These are phyloP conservation scores for Alternaria novae-zelandiae DNA, from an alignment of 2,329 filamentous ascomycete genomes.

Conservation along the genomic window DNA sequence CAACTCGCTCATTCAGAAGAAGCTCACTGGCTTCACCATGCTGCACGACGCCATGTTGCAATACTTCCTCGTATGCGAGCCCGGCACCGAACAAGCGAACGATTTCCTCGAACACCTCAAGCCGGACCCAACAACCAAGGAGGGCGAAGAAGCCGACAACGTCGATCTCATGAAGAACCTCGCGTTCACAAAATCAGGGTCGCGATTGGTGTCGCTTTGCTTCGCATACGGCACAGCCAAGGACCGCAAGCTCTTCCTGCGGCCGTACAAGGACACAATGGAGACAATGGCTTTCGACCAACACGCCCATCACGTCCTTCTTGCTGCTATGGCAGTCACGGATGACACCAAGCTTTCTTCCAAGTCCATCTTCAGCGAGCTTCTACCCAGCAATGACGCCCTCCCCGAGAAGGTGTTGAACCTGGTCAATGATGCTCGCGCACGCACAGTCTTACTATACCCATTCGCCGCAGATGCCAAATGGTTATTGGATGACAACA, in stretches of 20 bases:
- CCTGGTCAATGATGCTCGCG: constrained; percentile 69
- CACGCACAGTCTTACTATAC: constrained; percentile 75
- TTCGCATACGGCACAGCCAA: constrained; percentile 88
- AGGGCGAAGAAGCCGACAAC: constrained; percentile 58
- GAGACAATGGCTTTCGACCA: constrained; percentile 82
- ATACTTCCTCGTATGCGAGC: constrained; percentile 82
- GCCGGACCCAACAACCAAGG: constrained; percentile 76
- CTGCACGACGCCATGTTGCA: constrained; percentile 98
- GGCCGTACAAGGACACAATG: constrained; percentile 88
- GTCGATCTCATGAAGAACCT: constrained; percentile 88
- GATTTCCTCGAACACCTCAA: constrained; percentile 92
- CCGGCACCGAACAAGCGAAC: constrained; percentile 78
- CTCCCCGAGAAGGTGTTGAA: constrained; percentile 69
- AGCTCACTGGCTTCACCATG: constrained; percentile 95
- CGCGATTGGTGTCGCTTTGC: constrained; percentile 79
- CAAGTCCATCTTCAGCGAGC: constrained; percentile 86
- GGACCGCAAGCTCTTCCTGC: constrained; percentile 87
- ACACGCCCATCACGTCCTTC: constrained; percentile 79
- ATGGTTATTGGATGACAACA: constrained; percentile 66
- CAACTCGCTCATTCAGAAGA: constrained; percentile 93
- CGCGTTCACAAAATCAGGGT: constrained; percentile 90
- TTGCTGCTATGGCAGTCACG: constrained; percentile 87
- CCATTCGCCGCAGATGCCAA: constrained; percentile 72
- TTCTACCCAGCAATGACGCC: constrained; percentile 64
- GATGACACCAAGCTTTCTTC: constrained; percentile 90